Evolutionary conservation across 164 flowering plant genomes (phyloP).

Genomic region (Liquidambar formosana): DNA sequence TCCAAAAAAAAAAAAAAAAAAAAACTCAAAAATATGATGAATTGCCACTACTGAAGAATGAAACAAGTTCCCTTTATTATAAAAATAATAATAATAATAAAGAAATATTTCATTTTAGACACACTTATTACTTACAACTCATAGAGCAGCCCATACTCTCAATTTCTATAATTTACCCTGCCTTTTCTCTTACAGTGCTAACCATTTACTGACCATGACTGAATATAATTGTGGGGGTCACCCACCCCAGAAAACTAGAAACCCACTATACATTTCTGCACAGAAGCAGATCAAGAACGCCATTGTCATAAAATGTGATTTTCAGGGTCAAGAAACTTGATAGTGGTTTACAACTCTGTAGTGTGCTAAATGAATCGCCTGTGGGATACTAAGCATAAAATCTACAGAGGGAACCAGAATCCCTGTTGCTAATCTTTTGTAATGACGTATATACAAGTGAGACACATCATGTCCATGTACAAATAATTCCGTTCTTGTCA

Average conservation of each 20-base stretch:
- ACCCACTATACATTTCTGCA: not conserved
- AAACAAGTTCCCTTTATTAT: not conserved
- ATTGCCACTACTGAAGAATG: not conserved
- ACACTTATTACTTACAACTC: not conserved
- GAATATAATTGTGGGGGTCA: too few species aligned
- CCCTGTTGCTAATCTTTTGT: not conserved
- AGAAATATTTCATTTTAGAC: not conserved
- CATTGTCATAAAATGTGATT: not conserved
- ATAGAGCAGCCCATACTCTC: not conserved
- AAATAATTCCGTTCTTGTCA: slow-evolving; percentile 74
- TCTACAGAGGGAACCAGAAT: not conserved
- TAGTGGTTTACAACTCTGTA: not conserved
- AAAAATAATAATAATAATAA: too few species aligned
- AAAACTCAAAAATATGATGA: not conserved
- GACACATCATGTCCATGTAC: slow-evolving; percentile 61
- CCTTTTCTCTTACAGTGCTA: not conserved
- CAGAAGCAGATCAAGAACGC: not conserved
- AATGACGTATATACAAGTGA: not conserved
- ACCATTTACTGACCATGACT: not conserved
- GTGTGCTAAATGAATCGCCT: not conserved
- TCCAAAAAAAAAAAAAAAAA: too few species aligned
- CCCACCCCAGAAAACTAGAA: not conserved
- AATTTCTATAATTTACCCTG: not conserved
- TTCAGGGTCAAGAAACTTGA: not conserved
- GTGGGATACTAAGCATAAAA: not conserved